Evolutionary conservation across 495 filamentous ascomycete species (phyloP).

Genomic region (Tuber brumale): DNA sequence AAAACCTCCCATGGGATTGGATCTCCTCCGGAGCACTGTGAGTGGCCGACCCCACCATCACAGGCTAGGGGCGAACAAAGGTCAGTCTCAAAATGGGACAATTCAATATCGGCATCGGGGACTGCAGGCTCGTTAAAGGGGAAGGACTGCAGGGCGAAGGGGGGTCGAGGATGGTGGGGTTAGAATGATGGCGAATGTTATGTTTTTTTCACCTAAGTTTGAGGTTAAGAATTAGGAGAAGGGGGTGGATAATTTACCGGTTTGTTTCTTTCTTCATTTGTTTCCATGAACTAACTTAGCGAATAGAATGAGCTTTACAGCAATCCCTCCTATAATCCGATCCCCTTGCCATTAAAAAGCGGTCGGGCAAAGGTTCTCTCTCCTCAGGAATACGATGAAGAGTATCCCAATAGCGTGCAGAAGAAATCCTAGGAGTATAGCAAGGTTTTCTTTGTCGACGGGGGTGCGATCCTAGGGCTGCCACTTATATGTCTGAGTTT

Average conservation of each 20-base stretch:
- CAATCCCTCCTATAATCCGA: slow-evolving; percentile 73
- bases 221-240: slow-evolving; percentile 79
- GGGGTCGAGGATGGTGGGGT: slow-evolving; percentile 50
- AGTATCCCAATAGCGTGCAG: slow-evolving; percentile 72
- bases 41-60: slow-evolving; percentile 17
- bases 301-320: slow-evolving; percentile 82
- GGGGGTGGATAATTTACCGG: slow-evolving; percentile 70
- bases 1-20: slow-evolving; percentile 91
- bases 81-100: slow-evolving; percentile 74
- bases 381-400: slow-evolving; percentile 53
- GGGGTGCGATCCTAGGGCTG: slow-evolving; percentile 78
- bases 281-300: slow-evolving; percentile 19
- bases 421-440: slow-evolving; percentile 67
- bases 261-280: slow-evolving; percentile 35
- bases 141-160: slow-evolving; percentile 64
- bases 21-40: slow-evolving; percentile 52
- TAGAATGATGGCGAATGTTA: slow-evolving; percentile 54
- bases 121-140: slow-evolving; percentile 77
- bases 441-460: slow-evolving; percentile 86
- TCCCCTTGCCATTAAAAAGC: slow-evolving; percentile 79
- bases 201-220: slow-evolving; percentile 86
- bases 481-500: slow-evolving; percentile 89
- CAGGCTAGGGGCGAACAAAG: slow-evolving; percentile 51
- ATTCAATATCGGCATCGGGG: slow-evolving; percentile 74
- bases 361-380: slow-evolving; percentile 80